Evolutionary conservation across 106 monocot species (phyloP), one percentile per base, ranked within the genome.

Genomic region (Dendrobium chrysotoxum): DNA sequence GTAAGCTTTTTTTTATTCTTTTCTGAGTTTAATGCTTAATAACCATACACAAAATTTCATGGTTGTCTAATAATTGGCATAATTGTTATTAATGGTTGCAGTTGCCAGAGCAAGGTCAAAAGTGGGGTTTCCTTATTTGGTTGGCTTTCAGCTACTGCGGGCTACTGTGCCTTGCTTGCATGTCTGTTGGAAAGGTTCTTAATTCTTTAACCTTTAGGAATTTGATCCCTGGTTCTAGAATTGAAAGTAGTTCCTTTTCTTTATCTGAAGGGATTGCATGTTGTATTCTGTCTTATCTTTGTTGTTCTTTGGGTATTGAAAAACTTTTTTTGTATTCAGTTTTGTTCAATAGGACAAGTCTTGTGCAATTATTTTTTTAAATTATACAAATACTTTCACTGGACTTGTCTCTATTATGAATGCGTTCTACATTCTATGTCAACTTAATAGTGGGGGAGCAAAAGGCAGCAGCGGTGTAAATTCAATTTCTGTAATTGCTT

Each of bases 61-160:
- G 40, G 42, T 23, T 21, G 28, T 74, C n/a, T 74, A 74, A 41
- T 74, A 21, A 74, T 16, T 21, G 7, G 10, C 28, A 42, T 21
- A 0, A 39, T 75, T 75, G 11, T 70, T 64, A 70, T 66, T 45
- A 55, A 71, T 77, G 20, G 18, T 72, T 87, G 81, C 78, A 93
- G 93, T 87, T 93, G 44, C 93, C 90, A 0, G 90, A 89, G 84
- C 87, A 93, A 89, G 93, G 93, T 31, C 93, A 90, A 84, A 93
- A 93, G 75, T 93, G 93, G 93, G 93, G 90, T 47, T 93, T 93
- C 65, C 83, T 93, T 72, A 87, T 93, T 80, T 93, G 93, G 93
- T 82, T 93, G 84, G 84, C 89, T 75, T 93, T 93, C 81, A 91
- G 93, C 83, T 91, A 93, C 76, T 90, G 90, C 80, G 88, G 90